Evolutionary conservation across 345 rosid genomes (phyloP).

Genomic region (Eucalyptus tenuipes): DNA sequence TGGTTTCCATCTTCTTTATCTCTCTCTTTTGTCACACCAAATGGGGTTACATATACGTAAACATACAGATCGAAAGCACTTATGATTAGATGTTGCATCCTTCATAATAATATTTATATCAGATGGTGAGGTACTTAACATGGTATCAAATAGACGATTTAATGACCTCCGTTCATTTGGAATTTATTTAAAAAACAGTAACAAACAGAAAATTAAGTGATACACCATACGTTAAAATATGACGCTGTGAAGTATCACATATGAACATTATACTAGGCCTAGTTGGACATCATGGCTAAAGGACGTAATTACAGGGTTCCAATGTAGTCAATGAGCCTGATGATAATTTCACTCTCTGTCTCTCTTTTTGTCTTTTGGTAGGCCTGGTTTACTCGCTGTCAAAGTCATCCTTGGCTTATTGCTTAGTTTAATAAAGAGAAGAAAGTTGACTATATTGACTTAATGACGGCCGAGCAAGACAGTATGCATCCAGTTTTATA

Average conservation of each 20-base stretch:
- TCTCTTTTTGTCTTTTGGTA: background rate
- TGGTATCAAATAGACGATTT: background rate
- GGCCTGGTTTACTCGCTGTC: background rate
- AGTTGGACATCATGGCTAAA: background rate
- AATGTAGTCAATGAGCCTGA: background rate
- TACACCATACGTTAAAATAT: rapidly evolving
- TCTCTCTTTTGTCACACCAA: background rate
- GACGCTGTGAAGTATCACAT: rapidly evolving
- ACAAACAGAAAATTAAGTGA: background rate
- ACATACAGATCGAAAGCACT: background rate
- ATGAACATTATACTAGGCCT: background rate
- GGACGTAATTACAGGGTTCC: background rate
- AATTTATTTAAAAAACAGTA: background rate
- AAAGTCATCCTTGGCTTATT: background rate
- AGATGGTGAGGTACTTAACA: background rate
- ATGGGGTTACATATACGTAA: background rate
- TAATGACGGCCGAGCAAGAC: background rate
- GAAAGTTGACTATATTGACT: background rate
- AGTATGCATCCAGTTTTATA: background rate
- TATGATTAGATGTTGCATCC: background rate
- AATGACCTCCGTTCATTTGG: background rate
- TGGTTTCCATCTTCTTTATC: background rate
- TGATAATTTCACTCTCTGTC: background rate
- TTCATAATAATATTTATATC: background rate
- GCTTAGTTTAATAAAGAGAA: background rate